Conservation (phyloP, 2,329 filamentous ascomycete species). For the Trichoderma sp. region DNA sequence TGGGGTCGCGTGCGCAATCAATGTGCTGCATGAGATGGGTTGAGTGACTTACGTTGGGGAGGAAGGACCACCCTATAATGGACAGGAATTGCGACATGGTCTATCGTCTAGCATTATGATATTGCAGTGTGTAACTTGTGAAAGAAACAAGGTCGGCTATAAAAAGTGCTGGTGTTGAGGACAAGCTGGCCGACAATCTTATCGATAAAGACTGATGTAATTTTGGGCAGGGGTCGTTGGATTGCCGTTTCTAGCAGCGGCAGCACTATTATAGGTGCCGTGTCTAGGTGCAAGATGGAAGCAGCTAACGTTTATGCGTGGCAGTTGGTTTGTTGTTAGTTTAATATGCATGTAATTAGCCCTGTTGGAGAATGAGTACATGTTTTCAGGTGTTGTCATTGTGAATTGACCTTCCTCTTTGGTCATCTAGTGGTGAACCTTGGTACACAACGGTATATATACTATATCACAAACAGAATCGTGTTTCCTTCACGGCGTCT, state of each 20-base stretch:
- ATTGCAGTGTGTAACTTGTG: background rate
- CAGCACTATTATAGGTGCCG: background rate
- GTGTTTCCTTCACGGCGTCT: background rate
- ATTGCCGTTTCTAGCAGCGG: background rate
- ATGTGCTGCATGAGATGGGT: background rate
- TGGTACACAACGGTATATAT: no score
- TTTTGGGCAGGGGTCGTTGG: background rate
- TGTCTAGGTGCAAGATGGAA: background rate
- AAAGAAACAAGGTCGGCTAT: background rate
- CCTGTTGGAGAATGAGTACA: background rate
- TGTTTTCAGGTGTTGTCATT: background rate
- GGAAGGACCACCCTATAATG: slow-evolving; percentile 25
- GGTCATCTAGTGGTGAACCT: no score
- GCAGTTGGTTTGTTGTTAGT: background rate
- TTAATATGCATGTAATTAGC: background rate
- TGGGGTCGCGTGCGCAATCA: background rate
- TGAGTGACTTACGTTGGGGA: slow-evolving; percentile 18
- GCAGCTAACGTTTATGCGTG: background rate
- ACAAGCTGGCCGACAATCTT: slow-evolving; percentile 22
- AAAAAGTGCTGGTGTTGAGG: slow-evolving; percentile 13
- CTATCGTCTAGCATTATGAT: slow-evolving; percentile 16
- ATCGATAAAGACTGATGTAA: slow-evolving; percentile 23
- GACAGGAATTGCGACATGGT: slow-evolving; percentile 24
- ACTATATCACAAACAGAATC: background rate
- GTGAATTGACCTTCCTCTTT: background rate